Evolutionary conservation across 805 yeast species (phyloP).

Genomic region (Yarrowia osloensis): DNA sequence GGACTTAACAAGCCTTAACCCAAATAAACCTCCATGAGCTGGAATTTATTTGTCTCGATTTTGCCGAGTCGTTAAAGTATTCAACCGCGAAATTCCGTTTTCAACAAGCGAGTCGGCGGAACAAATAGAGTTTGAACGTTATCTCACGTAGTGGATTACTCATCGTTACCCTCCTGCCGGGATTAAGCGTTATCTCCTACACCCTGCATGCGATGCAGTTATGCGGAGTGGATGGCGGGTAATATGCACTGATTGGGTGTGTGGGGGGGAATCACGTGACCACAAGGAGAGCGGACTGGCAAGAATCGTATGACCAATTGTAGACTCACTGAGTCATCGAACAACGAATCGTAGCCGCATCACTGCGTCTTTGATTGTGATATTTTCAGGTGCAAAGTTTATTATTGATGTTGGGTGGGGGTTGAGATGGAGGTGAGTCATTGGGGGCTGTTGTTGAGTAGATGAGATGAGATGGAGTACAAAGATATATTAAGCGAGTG

Average conservation of each 20-base stretch:
- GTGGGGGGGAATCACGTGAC: background rate
- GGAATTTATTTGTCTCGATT: background rate
- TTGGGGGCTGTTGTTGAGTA: too few species aligned
- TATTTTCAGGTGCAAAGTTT: too few species aligned
- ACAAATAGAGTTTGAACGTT: too few species aligned
- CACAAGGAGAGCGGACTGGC: too few species aligned
- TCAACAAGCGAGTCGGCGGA: background rate
- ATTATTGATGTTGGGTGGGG: background rate
- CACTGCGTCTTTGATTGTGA: too few species aligned
- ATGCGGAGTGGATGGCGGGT: background rate
- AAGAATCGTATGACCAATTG: too few species aligned
- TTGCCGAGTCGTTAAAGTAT: background rate
- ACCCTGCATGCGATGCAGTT: conserved; percentile 3
- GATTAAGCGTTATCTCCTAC: conserved; percentile 16
- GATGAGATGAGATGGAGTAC: too few species aligned
- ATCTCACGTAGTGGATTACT: background rate
- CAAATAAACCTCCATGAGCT: background rate
- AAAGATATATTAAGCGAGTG: too few species aligned
- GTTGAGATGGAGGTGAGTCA: too few species aligned
- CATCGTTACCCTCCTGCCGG: conserved; percentile 4
- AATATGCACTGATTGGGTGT: background rate
- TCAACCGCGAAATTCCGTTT: background rate
- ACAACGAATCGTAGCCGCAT: too few species aligned
- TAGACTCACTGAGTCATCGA: too few species aligned
- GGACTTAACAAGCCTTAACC: background rate